phyloP scores from a whole-genome alignment of 176 grass and related monocot species.

The Hordeum marinum region DNA sequence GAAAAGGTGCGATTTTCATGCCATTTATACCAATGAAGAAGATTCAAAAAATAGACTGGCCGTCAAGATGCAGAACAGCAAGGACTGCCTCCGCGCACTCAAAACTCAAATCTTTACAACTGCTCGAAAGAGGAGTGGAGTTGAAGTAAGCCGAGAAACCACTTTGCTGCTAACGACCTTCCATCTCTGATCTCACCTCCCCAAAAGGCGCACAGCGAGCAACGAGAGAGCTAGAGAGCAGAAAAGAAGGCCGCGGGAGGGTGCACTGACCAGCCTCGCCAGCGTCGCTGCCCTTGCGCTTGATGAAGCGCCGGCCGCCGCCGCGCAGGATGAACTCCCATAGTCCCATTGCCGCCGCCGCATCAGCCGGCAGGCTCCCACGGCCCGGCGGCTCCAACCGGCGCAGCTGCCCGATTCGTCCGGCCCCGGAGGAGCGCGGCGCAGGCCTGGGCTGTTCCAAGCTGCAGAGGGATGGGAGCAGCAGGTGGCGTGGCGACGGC shows the following conservation, averaged over 20 bases:
- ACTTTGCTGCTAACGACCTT: neutral
- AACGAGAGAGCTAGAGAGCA: constrained; percentile 13
- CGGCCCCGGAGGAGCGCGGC: neutral
- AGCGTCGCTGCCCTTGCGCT: constrained; percentile 81
- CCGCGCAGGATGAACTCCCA: constrained; percentile 65
- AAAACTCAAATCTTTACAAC: constrained; percentile 14
- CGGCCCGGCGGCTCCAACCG: neutral
- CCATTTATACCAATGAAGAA: neutral
- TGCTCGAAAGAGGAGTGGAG: neutral
- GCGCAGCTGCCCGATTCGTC: neutral
- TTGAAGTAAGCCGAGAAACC: neutral
- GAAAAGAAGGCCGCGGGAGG: neutral
- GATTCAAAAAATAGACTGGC: neutral
- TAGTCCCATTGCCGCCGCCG: constrained; percentile 60
- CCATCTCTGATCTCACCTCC: neutral
- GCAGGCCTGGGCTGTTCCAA: neutral
- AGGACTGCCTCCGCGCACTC: neutral
- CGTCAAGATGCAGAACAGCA: neutral
- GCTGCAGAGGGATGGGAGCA: neutral
- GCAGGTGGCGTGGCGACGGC: neutral
- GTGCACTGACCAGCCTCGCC: constrained; percentile 57
- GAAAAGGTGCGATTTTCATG: neutral
- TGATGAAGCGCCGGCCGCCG: constrained; percentile 58
- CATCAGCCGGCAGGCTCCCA: constrained; percentile 36
- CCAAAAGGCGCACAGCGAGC: neutral